Evolutionary conservation across 192 early-diverging fungal genomes (phyloP).

Genomic region (Backusella morwellensis): DNA sequence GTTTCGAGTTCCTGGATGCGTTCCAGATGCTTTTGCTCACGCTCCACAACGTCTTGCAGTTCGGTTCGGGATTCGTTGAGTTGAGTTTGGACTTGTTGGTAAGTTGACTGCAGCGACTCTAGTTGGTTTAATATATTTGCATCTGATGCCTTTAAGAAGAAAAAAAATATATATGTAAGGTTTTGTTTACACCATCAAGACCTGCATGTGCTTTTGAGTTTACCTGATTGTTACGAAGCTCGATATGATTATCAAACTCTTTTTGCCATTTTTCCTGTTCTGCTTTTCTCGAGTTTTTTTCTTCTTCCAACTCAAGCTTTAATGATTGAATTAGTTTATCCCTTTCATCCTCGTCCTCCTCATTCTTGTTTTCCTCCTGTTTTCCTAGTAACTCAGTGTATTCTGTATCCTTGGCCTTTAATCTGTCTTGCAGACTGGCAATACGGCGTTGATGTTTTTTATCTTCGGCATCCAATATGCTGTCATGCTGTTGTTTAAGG

Average conservation of each 20-base stretch:
- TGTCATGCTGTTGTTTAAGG: neutral
- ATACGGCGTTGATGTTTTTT: constrained; percentile 9
- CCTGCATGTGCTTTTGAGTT: neutral
- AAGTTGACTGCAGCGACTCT: neutral
- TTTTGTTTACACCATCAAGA: neutral
- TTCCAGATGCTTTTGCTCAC: neutral
- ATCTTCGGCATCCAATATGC: neutral
- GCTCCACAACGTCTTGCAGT: neutral
- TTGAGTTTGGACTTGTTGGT: neutral
- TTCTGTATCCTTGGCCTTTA: constrained; percentile 12
- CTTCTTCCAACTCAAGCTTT: neutral
- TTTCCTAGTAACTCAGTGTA: neutral
- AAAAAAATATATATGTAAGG: neutral
- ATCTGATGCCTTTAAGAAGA: neutral
- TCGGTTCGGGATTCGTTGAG: neutral
- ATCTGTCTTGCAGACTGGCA: constrained; percentile 6
- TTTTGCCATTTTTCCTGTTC: constrained; percentile 2
- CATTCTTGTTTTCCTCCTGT: neutral
- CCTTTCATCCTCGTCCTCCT: neutral
- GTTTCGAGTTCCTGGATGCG: neutral
- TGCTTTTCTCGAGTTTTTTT: neutral
- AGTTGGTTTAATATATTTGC: neutral
- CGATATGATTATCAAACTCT: neutral
- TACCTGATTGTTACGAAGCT: neutral
- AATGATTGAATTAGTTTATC: neutral